Evolutionary conservation across 441 rosid genomes (phyloP).

Genomic region (Lepidium campestre): DNA sequence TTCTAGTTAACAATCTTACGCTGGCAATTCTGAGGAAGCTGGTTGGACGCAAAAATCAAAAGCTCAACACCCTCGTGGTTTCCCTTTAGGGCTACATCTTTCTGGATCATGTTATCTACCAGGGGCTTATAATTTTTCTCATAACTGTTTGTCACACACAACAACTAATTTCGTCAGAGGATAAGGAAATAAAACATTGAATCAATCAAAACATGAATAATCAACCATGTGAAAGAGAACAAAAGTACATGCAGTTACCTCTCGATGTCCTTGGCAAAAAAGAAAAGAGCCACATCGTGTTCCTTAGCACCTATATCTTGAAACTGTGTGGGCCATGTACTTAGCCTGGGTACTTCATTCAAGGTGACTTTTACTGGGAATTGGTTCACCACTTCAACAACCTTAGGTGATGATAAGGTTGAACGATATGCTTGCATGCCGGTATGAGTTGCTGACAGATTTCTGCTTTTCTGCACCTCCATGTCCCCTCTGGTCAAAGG

Average conservation of each 20-base stretch:
- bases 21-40: conserved; percentile 77
- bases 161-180: too few relatives aligned
- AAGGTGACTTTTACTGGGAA: conserved; percentile 55
- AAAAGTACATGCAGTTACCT: conserved; percentile 34
- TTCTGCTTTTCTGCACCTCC: conserved; percentile 59
- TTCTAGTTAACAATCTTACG: conserved; percentile 49
- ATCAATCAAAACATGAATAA: too few relatives aligned
- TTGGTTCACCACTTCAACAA: conserved; percentile 66
- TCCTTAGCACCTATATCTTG: conserved; percentile 65
- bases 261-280: conserved; percentile 87
- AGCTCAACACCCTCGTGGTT: conserved; percentile 68
- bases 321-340: conserved; percentile 88
- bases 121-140: conserved; percentile 72
- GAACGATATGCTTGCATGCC: conserved; percentile 97
- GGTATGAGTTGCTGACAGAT: conserved; percentile 38
- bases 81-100: conserved; percentile 87
- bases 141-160: conserved; percentile 48
- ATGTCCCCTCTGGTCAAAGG: conserved; percentile 57
- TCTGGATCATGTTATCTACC: conserved; percentile 74
- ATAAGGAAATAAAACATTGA: too few relatives aligned
- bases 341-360: conserved; percentile 74
- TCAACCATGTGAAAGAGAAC: too few relatives aligned
- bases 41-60: conserved; percentile 82
- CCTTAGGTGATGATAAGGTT: conserved; percentile 77
- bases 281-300: conserved; percentile 92